Base-by-base conservation (phyloP, 1,284 basidiomycete genomes). In the Cryptococcus floricola region DNA sequence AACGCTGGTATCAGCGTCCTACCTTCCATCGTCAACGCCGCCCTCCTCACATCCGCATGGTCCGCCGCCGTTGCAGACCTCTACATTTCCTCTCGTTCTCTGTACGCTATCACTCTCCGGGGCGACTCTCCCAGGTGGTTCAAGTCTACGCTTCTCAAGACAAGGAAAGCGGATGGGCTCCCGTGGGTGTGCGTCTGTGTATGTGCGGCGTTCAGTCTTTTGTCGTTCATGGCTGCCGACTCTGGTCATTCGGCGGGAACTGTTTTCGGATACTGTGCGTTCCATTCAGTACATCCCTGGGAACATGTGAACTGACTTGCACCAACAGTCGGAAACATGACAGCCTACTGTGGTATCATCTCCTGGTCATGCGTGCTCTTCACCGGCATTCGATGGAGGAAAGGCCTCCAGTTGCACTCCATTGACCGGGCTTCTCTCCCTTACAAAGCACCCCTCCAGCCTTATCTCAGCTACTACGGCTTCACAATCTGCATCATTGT, bases 1-100 rank as follows among this genome's bases (percentile, higher is more conserved):
- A 81, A 78, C 37, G 85, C 87, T 1, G 84, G 87, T n/a, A 89
- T 91, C 73, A 83, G 82, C 60, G 80, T 78, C 3, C 76, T 90
- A 2, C 88, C 88, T 3, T 82, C 81, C 46, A 82, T 77, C 28
- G 71, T 78, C 61, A 78, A 80, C 57, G 77, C 73, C 31, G 65
- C 52, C 45, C 43, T 70, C 50, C 43, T 69, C n/a, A 62, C 58
- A 18, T 59, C 63, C 39, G 57, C 67, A 1, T 58, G 62, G 46
- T 67, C 64, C 3, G 57, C 63, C 5, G 66, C 56, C 28, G 68
- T 65, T 52, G 56, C 61, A 31, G 59, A 57, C 34, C 52, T 64
- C 28, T 65, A 89, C 16, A 34, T 34, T 3, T 34, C 31, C 31
- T 34, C 31, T 10, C 31, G 31, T 7, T 34, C 28, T 23, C 19